Percentiles rank a stretch among this genome's conserved stretches.
phyloP scores from a whole-genome alignment of 2,329 filamentous ascomycete species.

The Pezicula radicicola region DNA sequence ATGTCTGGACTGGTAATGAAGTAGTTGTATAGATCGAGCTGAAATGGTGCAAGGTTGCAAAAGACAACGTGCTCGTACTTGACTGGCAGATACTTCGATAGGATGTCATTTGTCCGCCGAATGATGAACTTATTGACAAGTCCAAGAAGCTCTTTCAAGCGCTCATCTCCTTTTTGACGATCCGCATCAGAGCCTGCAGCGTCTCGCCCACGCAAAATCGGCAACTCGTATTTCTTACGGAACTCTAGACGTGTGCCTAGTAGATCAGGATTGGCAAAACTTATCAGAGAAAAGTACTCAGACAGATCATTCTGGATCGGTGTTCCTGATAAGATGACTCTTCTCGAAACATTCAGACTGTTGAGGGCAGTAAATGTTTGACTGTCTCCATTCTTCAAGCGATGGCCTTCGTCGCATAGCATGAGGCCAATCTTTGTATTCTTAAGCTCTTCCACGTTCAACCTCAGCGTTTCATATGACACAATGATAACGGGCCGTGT shows the following conservation, averaged over 20 bases:
- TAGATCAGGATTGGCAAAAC: constrained; percentile 92
- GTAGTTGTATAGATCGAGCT: constrained; percentile 91
- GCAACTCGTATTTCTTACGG: constrained; percentile 88
- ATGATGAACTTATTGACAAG: constrained; percentile 99
- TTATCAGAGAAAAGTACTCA: constrained; percentile 93
- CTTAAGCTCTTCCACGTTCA: constrained; percentile 88
- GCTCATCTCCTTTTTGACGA: constrained; percentile 77
- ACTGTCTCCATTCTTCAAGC: constrained; percentile 93
- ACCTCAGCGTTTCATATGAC: constrained; percentile 90
- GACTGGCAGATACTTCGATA: constrained; percentile 95
- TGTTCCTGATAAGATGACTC: constrained; percentile 93
- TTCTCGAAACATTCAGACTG: constrained; percentile 80
- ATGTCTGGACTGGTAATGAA: constrained; percentile 97
- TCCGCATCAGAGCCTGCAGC: constrained; percentile 84
- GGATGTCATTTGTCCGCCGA: constrained; percentile 91
- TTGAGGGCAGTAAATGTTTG: constrained; percentile 93
- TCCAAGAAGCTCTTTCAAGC: constrained; percentile 73
- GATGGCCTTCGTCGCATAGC: constrained; percentile 94
- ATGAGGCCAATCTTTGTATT: constrained; percentile 88
- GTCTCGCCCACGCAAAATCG: constrained; percentile 88
- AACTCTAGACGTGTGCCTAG: constrained; percentile 89
- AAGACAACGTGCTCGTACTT: constrained; percentile 99
- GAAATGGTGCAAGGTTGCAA: constrained; percentile 90
- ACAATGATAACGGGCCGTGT: constrained; percentile 94
- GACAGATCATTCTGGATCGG: constrained; percentile 99